phyloP scores from a whole-genome alignment of 371 early-diverging fungal genomes.

The Mortierella sp. region DNA sequence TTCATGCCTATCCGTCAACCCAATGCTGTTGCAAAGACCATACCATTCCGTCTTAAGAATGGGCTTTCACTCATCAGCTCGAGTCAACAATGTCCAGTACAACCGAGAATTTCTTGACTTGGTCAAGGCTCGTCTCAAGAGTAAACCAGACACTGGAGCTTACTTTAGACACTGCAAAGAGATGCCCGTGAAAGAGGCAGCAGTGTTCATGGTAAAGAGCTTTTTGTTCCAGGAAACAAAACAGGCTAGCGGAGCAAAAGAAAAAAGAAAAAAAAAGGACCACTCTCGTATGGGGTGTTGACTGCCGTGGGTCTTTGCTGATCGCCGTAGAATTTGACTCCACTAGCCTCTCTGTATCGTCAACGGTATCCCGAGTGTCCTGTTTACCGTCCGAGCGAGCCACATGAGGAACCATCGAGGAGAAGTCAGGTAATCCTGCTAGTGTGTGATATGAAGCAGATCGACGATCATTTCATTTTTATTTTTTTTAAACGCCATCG shows the following conservation, averaged over 20 bases:
- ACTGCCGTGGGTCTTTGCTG: too few relatives aligned
- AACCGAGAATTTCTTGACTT: slow-evolving; percentile 27
- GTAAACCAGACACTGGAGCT: slow-evolving; percentile 23
- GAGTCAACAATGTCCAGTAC: slow-evolving; percentile 4
- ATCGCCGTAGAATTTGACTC: background rate
- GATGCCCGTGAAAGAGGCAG: slow-evolving; percentile 41
- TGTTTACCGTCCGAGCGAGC: slow-evolving; percentile 84
- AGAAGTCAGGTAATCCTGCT: slow-evolving; percentile 71
- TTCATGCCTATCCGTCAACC: too few relatives aligned
- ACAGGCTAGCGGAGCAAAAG: background rate
- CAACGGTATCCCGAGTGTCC: slow-evolving; percentile 70
- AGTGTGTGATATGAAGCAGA: background rate
- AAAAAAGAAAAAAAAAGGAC: too few relatives aligned
- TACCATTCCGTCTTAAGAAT: too few relatives aligned
- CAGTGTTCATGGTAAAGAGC: slow-evolving; percentile 39
- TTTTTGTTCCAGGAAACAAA: background rate
- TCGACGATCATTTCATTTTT: too few relatives aligned
- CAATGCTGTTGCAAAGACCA: too few relatives aligned
- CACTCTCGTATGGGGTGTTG: too few relatives aligned
- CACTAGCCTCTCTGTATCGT: slow-evolving; percentile 72
- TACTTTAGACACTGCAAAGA: slow-evolving; percentile 36
- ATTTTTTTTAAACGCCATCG: slow-evolving; percentile 2
- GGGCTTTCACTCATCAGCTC: too few relatives aligned
- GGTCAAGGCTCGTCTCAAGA: slow-evolving; percentile 20
- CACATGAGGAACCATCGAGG: slow-evolving; percentile 81